A percentile compares a stretch with the other conserved stretches of the same genome.
These are phyloP conservation scores for Picochlorum sp. DNA, from an alignment of 139 green algal species.

Conservation along the genomic window DNA sequence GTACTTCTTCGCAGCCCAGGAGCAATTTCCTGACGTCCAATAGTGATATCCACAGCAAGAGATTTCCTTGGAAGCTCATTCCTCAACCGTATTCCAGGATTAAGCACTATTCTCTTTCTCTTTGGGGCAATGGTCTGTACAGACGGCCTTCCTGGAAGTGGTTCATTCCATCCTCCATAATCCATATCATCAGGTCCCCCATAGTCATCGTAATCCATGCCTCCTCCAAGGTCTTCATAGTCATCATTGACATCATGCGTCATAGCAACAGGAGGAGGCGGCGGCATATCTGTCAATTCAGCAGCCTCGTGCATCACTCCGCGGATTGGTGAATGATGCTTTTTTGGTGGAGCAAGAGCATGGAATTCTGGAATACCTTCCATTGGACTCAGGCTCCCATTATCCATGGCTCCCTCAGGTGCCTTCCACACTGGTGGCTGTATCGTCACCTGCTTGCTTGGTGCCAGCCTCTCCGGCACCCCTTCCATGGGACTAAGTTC, in stretches of 20 bases:
- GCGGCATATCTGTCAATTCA: background rate
- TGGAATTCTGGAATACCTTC: constrained; percentile 2
- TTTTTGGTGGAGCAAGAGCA: background rate
- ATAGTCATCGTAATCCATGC: constrained; percentile 11
- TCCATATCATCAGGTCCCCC: background rate
- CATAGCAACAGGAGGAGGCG: background rate
- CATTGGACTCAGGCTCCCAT: background rate
- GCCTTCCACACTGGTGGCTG: background rate
- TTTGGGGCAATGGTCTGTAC: background rate
- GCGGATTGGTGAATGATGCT: background rate
- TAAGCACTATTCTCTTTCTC: background rate
- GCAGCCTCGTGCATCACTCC: background rate
- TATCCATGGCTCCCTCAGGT: background rate
- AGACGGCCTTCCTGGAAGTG: background rate
- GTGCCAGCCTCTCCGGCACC: background rate
- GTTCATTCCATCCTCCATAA: background rate
- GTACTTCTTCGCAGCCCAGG: constrained; percentile 22
- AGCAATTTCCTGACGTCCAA: constrained; percentile 20
- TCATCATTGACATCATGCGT: background rate
- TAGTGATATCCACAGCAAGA: constrained; percentile 7
- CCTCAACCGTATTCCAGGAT: constrained; percentile 17
- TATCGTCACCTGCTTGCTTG: background rate
- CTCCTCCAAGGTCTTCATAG: background rate
- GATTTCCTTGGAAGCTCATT: constrained; percentile 23
- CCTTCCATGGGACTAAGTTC: constrained; percentile 4